Evolutionary conservation across 1,284 basidiomycete genomes (phyloP).

Genomic region (Clitocybe nebularis): DNA sequence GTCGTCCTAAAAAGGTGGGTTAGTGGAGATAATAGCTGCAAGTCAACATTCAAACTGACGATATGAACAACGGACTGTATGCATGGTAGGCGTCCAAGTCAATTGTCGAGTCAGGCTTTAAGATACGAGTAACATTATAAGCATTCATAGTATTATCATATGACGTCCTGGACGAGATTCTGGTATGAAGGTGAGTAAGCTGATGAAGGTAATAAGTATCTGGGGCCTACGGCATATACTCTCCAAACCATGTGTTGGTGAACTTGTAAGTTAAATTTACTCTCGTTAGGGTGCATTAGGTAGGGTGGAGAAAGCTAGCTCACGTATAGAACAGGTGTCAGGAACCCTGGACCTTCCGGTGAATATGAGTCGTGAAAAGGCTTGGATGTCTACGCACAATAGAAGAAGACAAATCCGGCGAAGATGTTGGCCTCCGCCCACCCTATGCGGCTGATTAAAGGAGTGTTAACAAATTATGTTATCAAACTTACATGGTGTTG

Average conservation of each 20-base stretch:
- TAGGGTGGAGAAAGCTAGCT: slow-evolving; percentile 10
- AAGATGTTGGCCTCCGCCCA: slow-evolving; percentile 82
- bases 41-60: slow-evolving; percentile 29
- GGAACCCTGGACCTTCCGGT: slow-evolving; percentile 51
- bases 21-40: neutral
- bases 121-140: slow-evolving; percentile 70
- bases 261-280: slow-evolving; percentile 30
- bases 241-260: slow-evolving; percentile 46
- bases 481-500: slow-evolving; percentile 43
- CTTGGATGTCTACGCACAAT: slow-evolving; percentile 51
- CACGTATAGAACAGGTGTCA: slow-evolving; percentile 59
- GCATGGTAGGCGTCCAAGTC: slow-evolving; percentile 62
- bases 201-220: neutral
- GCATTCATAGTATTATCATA: slow-evolving; percentile 57
- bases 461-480: neutral
- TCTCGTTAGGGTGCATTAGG: neutral
- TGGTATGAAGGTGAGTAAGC: slow-evolving; percentile 16
- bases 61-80: slow-evolving; percentile 85
- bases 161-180: slow-evolving; percentile 50
- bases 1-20: slow-evolving; percentile 35
- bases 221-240: slow-evolving; percentile 44
- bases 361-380: slow-evolving; percentile 49
- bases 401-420: slow-evolving; percentile 74
- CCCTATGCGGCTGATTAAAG: slow-evolving; percentile 19
- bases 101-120: slow-evolving; percentile 56